phyloP scores from a whole-genome alignment of 345 rosid species.

The Eucalyptus albens region DNA sequence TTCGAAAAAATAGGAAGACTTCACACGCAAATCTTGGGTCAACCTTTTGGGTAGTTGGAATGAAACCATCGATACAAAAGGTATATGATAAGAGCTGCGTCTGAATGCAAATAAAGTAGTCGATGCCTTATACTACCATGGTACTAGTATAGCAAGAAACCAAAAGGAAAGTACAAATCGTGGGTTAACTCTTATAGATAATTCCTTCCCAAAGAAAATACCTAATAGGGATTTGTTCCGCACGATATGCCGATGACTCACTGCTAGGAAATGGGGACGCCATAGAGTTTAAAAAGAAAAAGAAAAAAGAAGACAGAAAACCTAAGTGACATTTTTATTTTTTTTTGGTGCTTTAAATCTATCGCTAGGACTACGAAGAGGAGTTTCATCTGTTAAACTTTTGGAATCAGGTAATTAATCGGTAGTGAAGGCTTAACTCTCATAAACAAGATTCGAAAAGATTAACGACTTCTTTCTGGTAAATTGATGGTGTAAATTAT shows the following conservation, averaged over 20 bases:
- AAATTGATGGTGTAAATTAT: not conserved
- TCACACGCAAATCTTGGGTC: not conserved
- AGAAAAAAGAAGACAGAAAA: not conserved
- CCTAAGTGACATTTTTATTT: not conserved
- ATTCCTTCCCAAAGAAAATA: not conserved
- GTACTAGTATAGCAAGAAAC: fast-evolving
- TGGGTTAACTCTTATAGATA: not conserved
- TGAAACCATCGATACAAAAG: not conserved
- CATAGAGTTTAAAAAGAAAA: not conserved
- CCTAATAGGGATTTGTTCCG: not conserved
- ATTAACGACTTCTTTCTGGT: not conserved
- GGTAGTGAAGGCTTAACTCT: not conserved
- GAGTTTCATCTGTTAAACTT: not conserved
- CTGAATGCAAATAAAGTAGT: not conserved
- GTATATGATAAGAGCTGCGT: not conserved
- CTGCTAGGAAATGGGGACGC: not conserved
- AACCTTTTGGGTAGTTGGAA: not conserved
- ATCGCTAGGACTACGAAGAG: not conserved
- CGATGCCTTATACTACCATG: not conserved
- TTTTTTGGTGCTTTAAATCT: not conserved
- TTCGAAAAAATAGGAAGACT: not conserved
- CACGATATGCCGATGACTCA: not conserved
- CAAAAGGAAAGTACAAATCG: not conserved
- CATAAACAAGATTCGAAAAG: not conserved
- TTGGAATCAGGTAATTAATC: not conserved